A percentile compares a stretch with the other conserved stretches of the same genome.
phyloP scores from a whole-genome alignment of 768 basidiomycete species.

The Melanogaster broomeanus region DNA sequence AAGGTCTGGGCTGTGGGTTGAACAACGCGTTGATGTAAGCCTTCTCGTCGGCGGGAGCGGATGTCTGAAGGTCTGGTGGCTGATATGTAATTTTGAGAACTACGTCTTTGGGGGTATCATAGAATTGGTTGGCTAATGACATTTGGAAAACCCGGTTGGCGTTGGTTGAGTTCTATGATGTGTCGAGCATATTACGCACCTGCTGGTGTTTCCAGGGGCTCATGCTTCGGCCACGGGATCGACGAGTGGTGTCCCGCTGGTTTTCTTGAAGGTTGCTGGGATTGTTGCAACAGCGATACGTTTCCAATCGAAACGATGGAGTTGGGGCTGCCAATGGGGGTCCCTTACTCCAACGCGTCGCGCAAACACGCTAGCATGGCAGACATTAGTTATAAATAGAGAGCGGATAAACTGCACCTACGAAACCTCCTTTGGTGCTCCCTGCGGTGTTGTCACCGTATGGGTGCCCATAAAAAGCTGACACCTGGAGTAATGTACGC shows the following conservation, averaged over 20 bases:
- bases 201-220: constrained; percentile 39
- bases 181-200: constrained; percentile 12
- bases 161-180: not conserved
- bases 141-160: not conserved
- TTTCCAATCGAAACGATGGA: constrained; percentile 67
- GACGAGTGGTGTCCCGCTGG: constrained; percentile 33
- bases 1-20: constrained; percentile 42
- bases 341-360: constrained; percentile 62
- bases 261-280: constrained; percentile 51
- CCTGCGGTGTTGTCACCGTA: constrained; percentile 32
- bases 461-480: constrained; percentile 74
- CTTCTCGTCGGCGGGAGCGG: constrained; percentile 47
- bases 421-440: constrained; percentile 45
- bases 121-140: constrained; percentile 38
- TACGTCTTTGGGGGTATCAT: constrained; percentile 64
- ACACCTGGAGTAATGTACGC: constrained; percentile 75
- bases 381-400: not conserved
- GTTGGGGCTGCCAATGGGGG: constrained; percentile 57
- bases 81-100: constrained; percentile 73
- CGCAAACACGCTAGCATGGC: constrained; percentile 67
- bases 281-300: constrained; percentile 68
- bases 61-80: constrained; percentile 48
- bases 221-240: constrained; percentile 74
- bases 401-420: constrained; percentile 32
- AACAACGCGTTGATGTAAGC: constrained; percentile 58